phyloP scores from a whole-genome alignment of 768 basidiomycete species.

The Russula lepida region DNA sequence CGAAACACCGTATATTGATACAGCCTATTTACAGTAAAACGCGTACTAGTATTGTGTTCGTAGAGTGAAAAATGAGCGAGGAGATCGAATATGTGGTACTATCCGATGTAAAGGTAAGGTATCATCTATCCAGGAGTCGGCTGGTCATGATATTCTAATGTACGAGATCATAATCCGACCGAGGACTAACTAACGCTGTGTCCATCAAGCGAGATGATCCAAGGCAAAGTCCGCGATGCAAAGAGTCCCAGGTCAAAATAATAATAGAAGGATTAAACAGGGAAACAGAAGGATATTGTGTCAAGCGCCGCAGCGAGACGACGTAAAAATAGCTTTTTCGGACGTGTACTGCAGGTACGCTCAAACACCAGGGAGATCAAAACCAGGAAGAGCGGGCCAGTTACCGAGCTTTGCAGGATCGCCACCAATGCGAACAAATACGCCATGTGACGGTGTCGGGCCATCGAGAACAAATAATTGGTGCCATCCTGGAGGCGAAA shows the following conservation, averaged over 20 bases:
- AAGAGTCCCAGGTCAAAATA: not conserved
- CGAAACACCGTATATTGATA: too few species aligned
- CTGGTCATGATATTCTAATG: too few species aligned
- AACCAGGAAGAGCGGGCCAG: slow-evolving; percentile 66
- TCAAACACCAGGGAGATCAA: slow-evolving; percentile 54
- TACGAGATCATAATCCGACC: too few species aligned
- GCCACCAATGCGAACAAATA: slow-evolving; percentile 72
- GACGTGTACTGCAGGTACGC: slow-evolving; percentile 27
- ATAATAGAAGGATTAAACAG: too few species aligned
- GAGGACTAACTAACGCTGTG: too few species aligned
- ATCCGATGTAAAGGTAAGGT: too few species aligned
- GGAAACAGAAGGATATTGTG: not conserved
- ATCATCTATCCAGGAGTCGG: too few species aligned
- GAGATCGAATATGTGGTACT: too few species aligned
- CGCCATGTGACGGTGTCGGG: slow-evolving; percentile 65
- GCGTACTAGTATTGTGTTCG: too few species aligned
- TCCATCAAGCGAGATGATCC: not conserved
- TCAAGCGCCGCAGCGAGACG: not conserved
- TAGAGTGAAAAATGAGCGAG: too few species aligned
- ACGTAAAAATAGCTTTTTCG: slow-evolving; percentile 34
- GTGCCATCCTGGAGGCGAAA: slow-evolving; percentile 72
- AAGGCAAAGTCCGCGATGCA: not conserved
- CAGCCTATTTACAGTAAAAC: too few species aligned
- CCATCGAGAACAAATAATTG: slow-evolving; percentile 72
- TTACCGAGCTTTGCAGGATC: slow-evolving; percentile 65